Evolutionary conservation across 495 filamentous ascomycete genomes (phyloP), one percentile per base, ranked within the genome.

Genomic region (Acidomyces sp.): DNA sequence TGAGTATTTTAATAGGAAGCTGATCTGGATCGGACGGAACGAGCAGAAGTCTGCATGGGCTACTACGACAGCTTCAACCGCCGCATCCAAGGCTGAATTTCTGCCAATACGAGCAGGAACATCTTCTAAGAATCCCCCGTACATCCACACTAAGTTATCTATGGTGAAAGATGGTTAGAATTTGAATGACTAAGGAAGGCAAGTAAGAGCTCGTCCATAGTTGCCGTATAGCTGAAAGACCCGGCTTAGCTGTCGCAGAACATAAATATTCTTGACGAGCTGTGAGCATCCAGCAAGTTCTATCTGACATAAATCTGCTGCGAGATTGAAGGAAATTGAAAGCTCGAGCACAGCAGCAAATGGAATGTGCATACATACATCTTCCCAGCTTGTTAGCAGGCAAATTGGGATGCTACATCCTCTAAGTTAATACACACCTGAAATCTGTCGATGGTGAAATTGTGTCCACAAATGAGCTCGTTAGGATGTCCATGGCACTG

Each of bases 81-180:
- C 29, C n/a, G 48, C 43, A 38, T 51, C 48, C 9, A 51, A 38
- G 4, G 43, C 48, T 15, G 21, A 19, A 34, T 47, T 51, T 7
- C 12, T 20, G 10, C 48, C 48, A 2, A 51, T 23, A 9, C 29
- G 44, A 6, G 22, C 6, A 1, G 43, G 43, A 10, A 51, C 34
- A 7, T 47, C 35, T 2, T 24, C n/a, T 12, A 46, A 25, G 35
- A 42, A 51, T 1, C 13, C 11, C 4, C 48, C 48, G 19, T 51
- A 51, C 6, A 15, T 26, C 4, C 15, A 39, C 3, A 31, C 12
- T 11, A 47, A 19, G 35, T 34, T 20, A 29, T 29, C 9, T 13
- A 29, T 13, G 9, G 9, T 29, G 26, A 29, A 13, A 13, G 26
- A 9, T 29, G 9, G 26, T 29, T n/a, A n/a, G n/a, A n/a, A n/a